Percentiles rank a stretch among this genome's conserved stretches.
These are phyloP conservation scores for Citrus sp. DNA, from an alignment of 345 rosid species.

Conservation along the genomic window DNA sequence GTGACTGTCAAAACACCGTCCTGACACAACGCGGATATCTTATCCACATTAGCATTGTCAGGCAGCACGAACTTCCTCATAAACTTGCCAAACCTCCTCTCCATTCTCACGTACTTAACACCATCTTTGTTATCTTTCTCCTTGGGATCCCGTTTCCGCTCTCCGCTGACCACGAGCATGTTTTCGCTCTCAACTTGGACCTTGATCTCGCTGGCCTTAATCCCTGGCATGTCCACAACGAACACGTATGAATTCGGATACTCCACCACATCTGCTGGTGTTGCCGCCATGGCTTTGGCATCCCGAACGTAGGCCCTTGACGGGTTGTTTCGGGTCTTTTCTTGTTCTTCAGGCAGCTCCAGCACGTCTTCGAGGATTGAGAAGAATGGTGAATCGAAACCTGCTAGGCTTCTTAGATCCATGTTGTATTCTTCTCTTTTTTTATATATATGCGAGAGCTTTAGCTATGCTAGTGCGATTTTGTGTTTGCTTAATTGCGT, in stretches of 20 bases:
- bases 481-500: no score
- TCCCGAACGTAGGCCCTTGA: slow-evolving; percentile 55
- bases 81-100: slow-evolving; percentile 71
- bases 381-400: slow-evolving; percentile 38
- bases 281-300: slow-evolving; percentile 77
- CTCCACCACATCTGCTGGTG: slow-evolving; percentile 77
- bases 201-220: slow-evolving; percentile 58
- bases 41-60: slow-evolving; percentile 61
- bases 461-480: no score
- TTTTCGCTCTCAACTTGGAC: slow-evolving; percentile 79
- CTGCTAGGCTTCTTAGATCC: slow-evolving; percentile 44
- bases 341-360: slow-evolving; percentile 41
- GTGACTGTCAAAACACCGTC: slow-evolving; percentile 79
- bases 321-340: slow-evolving; percentile 35
- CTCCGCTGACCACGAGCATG: slow-evolving; percentile 59
- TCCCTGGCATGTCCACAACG: slow-evolving; percentile 80
- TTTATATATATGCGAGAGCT: no score
- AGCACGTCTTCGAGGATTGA: slow-evolving; percentile 49
- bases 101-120: slow-evolving; percentile 70
- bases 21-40: slow-evolving; percentile 52
- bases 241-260: slow-evolving; percentile 47
- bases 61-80: slow-evolving; percentile 73
- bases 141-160: slow-evolving; percentile 37
- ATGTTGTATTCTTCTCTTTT: not conserved
- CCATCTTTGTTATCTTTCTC: slow-evolving; percentile 41